Conservation (phyloP, 495 filamentous ascomycete genomes). For the Chaetomidium leptoderma region DNA sequence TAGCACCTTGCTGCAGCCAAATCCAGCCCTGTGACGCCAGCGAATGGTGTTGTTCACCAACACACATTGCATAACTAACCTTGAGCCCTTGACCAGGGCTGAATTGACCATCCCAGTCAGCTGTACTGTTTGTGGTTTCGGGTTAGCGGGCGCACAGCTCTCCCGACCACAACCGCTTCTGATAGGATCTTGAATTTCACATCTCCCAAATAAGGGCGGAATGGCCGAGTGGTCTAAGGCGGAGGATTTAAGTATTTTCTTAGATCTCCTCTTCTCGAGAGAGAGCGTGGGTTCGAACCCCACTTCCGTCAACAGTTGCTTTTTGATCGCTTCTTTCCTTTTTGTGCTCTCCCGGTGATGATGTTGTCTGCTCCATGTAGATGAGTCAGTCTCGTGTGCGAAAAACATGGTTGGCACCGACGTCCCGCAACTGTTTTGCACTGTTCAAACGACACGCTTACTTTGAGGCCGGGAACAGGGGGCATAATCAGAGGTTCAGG, state of each 20-base stretch:
- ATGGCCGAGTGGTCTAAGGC: constrained; percentile 19
- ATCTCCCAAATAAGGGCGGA: constrained; percentile 8
- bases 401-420: too few species aligned
- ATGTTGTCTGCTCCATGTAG: neutral
- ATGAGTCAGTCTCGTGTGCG: too few species aligned
- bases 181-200: constrained; percentile 2
- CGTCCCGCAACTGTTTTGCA: too few species aligned
- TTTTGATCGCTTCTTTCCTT: constrained; percentile 3
- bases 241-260: constrained; percentile 26
- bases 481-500: too few species aligned
- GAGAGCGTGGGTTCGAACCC: constrained; percentile 29
- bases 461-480: too few species aligned
- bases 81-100: too few species aligned
- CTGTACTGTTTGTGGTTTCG: neutral
- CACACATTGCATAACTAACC: too few species aligned
- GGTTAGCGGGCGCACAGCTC: neutral
- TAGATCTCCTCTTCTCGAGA: constrained; percentile 24
- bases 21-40: neutral
- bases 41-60: too few species aligned
- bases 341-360: neutral
- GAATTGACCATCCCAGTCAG: too few species aligned
- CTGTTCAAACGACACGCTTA: too few species aligned
- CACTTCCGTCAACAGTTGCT: constrained; percentile 19
- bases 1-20: neutral
- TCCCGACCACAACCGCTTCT: constrained; percentile 1